Base-by-base conservation (phyloP, 257 asterid species). In the Nicotiana sylvestris region DNA sequence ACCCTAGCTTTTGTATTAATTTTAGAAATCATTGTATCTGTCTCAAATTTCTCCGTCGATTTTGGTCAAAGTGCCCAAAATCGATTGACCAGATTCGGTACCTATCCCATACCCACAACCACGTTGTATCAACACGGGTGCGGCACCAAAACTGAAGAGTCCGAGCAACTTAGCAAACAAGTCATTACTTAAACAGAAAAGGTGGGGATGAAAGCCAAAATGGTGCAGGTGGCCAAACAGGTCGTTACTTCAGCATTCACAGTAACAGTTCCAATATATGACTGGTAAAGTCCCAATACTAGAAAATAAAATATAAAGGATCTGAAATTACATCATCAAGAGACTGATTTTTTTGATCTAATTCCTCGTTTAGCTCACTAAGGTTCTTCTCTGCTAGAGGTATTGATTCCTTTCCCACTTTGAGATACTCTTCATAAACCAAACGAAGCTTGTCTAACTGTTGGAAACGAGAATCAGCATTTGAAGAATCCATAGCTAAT, bases 401-500 rank as follows among this genome's bases (percentile, higher is more conserved):
- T 86, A 96, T 89, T 80, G 89, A 86, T 67, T 96, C 98, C 88
- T 89, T 89, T 53, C 86, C 81, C 27, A 89, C 90, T 90, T 94
- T 96, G 80, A 85, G 86, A 85, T 88, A 91, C 83, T 96, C 99
- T 84, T 96, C 98, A 84, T 92, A 94, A 83, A 89, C 89, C 82
- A 82, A 77, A 12, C 98, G 92, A 68, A 96, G 92, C 81, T 92
- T 94, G 88, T 96, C 99, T 79, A 96, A 87, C 87, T 96, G 98
- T 91, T 93, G 98, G 85, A 93, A 90, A 56, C 86, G 91, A 87
- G 89, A 87, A 65, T 96, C 97, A 84, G 97, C 91, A 83, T 78
- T 87, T 74, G 97, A 89, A 76, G 94, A 87, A 66, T 91, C 93
- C 85, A 81, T 82, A 18, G 88, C 91, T 90, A 91, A 76, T 77